Conservation (phyloP, 2,329 filamentous ascomycete genomes). For the Penicillium sclerotiorum region DNA sequence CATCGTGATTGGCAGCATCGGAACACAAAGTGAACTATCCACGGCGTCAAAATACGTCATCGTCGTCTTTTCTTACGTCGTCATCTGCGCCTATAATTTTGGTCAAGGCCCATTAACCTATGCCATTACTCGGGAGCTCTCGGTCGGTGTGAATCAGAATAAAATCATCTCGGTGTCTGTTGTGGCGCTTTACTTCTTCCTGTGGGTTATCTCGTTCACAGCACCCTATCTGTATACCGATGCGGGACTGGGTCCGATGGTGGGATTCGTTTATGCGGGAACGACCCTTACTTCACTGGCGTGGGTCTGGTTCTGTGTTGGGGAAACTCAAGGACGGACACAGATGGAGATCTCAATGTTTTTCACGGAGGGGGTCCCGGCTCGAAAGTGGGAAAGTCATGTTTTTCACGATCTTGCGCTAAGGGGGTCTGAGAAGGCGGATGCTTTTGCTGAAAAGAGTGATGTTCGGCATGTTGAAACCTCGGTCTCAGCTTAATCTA, state of each 20-base stretch:
- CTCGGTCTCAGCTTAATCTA: too few species aligned
- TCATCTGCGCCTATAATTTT: slow-evolving; percentile 52
- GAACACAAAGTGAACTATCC: slow-evolving; percentile 3
- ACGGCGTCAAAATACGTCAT: slow-evolving; percentile 29
- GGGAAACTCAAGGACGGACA: slow-evolving; percentile 41
- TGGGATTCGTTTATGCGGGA: slow-evolving; percentile 38
- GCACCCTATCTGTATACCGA: slow-evolving; percentile 39
- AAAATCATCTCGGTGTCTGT: slow-evolving; percentile 50
- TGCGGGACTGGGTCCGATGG: slow-evolving; percentile 36
- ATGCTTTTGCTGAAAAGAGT: not conserved
- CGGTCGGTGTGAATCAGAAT: slow-evolving; percentile 52
- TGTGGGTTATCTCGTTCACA: slow-evolving; percentile 39
- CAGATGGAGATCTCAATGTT: slow-evolving; percentile 44
- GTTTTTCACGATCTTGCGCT: slow-evolving; percentile 10
- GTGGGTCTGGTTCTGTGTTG: slow-evolving; percentile 45
- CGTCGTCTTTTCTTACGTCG: slow-evolving; percentile 47
- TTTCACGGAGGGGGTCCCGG: slow-evolving; percentile 41
- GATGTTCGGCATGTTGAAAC: not conserved
- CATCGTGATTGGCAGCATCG: slow-evolving; percentile 3
- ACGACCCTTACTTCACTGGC: slow-evolving; percentile 30
- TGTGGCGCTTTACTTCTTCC: slow-evolving; percentile 43
- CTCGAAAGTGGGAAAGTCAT: slow-evolving; percentile 36
- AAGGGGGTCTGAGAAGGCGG: not conserved
- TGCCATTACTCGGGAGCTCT: slow-evolving; percentile 51
- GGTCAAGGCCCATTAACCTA: slow-evolving; percentile 47